Conservation (phyloP, 306 rosid species). For the Parietaria judaica region DNA sequence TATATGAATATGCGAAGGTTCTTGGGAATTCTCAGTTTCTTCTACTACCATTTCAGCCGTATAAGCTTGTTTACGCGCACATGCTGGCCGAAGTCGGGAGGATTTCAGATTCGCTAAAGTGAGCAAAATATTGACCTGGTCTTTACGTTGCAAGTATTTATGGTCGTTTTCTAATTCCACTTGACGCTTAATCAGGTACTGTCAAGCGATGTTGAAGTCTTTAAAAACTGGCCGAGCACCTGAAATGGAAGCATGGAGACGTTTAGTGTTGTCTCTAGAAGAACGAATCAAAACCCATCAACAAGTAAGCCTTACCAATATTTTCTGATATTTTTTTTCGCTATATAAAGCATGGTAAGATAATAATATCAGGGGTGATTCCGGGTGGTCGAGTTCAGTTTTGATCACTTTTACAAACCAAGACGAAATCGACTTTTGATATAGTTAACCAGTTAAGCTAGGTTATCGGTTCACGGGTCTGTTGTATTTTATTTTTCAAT, state of each 20-base stretch:
- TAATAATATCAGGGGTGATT: neutral
- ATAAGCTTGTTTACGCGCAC: conserved; percentile 82
- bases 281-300: conserved; percentile 85
- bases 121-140: neutral
- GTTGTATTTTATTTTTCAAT: too few species aligned
- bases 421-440: too few species aligned
- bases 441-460: too few species aligned
- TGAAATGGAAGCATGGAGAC: conserved; percentile 85
- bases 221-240: conserved; percentile 82
- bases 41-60: conserved; percentile 78
- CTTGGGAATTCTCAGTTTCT: conserved; percentile 92
- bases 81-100: conserved; percentile 96
- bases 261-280: conserved; percentile 65
- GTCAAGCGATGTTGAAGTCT: conserved; percentile 74
- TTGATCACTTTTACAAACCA: too few species aligned
- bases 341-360: neutral
- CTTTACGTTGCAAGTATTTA: neutral
- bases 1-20: conserved; percentile 85
- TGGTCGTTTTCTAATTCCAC: conserved; percentile 4
- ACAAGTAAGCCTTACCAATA: conserved; percentile 56
- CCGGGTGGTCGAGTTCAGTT: too few species aligned
- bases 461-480: too few species aligned
- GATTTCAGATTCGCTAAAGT: conserved; percentile 86
- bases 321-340: conserved; percentile 10
- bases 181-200: conserved; percentile 45